These are phyloP conservation scores for Hura crepitans DNA, from an alignment of 441 rosid genomes.

Conservation along the genomic window DNA sequence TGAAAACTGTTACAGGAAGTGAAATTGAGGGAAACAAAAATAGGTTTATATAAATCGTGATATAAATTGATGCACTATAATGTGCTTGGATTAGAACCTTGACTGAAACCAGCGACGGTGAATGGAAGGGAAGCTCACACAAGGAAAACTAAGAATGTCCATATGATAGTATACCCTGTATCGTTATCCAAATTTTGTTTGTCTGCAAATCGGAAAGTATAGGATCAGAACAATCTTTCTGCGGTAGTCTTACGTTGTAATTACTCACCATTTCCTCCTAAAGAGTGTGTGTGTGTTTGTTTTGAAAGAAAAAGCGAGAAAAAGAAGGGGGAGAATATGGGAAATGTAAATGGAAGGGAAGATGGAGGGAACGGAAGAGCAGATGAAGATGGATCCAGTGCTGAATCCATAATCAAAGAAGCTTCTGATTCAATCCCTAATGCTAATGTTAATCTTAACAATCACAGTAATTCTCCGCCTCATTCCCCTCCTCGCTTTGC, in stretches of 20 bases:
- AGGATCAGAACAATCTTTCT: neutral
- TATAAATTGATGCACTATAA: no score
- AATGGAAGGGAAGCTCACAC: neutral
- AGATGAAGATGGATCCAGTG: conserved; percentile 40
- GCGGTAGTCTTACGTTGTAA: no score
- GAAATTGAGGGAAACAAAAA: no score
- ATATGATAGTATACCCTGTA: neutral
- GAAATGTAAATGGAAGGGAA: conserved; percentile 58
- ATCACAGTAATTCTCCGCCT: conserved; percentile 36
- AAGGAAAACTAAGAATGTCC: neutral
- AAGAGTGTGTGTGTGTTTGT: neutral
- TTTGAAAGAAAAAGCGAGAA: neutral
- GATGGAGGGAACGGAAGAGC: conserved; percentile 26
- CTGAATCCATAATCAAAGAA: conserved; percentile 18
- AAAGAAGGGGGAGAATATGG: conserved; percentile 35
- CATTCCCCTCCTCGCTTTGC: conserved; percentile 49
- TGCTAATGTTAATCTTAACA: neutral
- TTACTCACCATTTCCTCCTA: no score
- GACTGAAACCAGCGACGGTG: no score
- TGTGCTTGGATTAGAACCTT: no score
- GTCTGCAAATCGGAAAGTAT: neutral
- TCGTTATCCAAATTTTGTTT: neutral
- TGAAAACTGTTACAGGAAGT: no score
- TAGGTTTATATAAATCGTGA: no score
- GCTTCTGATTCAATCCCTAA: conserved; percentile 22